Percentiles rank a stretch among this genome's conserved stretches.
phyloP scores from a whole-genome alignment of 2,329 filamentous ascomycete genomes.

The Graphium sp. region DNA sequence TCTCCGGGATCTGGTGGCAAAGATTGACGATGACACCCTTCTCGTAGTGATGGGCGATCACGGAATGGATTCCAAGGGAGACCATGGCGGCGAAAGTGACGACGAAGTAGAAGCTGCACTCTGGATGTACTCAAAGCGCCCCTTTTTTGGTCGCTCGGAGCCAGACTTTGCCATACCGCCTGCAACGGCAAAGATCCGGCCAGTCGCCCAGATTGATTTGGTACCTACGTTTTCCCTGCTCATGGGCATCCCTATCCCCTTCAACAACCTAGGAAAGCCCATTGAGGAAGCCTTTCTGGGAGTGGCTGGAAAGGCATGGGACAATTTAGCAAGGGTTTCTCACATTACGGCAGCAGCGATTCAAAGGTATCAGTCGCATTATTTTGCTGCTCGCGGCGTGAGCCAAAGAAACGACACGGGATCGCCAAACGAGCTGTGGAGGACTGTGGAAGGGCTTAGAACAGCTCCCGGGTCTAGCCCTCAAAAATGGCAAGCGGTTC shows the following conservation, averaged over 20 bases:
- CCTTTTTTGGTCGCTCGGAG: slow-evolving; percentile 63
- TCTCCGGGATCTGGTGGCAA: slow-evolving; percentile 51
- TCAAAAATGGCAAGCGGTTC: too few species aligned
- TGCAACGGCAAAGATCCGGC: slow-evolving; percentile 58
- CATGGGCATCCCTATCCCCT: slow-evolving; percentile 82
- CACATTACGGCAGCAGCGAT: slow-evolving; percentile 72
- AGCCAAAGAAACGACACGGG: slow-evolving; percentile 34
- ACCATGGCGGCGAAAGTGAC: slow-evolving; percentile 95
- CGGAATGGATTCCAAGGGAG: slow-evolving; percentile 93
- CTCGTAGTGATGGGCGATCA: slow-evolving; percentile 98
- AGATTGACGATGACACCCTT: slow-evolving; percentile 70
- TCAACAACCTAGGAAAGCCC: slow-evolving; percentile 83
- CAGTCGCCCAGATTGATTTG: slow-evolving; percentile 77
- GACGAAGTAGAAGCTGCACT: slow-evolving; percentile 88
- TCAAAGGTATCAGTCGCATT: slow-evolving; percentile 73
- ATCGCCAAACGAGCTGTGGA: slow-evolving; percentile 23
- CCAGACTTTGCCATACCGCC: slow-evolving; percentile 40
- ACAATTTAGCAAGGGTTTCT: slow-evolving; percentile 61
- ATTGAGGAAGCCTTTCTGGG: slow-evolving; percentile 89
- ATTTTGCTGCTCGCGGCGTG: slow-evolving; percentile 56
- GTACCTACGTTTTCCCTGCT: slow-evolving; percentile 83
- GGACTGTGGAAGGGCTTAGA: slow-evolving; percentile 26
- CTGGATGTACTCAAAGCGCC: slow-evolving; percentile 95
- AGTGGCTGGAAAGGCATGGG: slow-evolving; percentile 49
- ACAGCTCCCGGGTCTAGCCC: too few species aligned